Base-by-base conservation (phyloP, 805 yeast genomes). In the Spathaspora boniae region DNA sequence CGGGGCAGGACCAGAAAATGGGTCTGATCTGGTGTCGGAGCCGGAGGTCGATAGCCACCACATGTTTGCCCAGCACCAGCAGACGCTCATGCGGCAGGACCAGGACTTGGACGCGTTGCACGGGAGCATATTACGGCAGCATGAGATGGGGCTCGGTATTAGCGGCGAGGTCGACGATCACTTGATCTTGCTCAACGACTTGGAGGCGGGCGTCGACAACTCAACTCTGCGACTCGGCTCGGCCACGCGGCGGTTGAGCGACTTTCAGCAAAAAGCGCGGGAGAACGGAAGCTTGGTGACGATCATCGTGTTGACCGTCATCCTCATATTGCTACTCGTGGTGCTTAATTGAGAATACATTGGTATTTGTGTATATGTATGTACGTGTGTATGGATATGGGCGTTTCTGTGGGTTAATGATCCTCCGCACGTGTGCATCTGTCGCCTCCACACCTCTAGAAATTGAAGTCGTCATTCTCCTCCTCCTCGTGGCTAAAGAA, bases 211-310 rank as follows among this genome's bases (percentile, higher is more conserved):
- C 2, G 69, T 65, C 7, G 72, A 65, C 30, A 35, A 39, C 22
- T 55, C 71, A 3, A 45, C 47, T n/a, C 38, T 40, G 8, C 46
- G 62, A 32, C 44, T 68, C n/a, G 51, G 51, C 36, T 50, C 51
- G 8, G 69, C 71, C 7, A 47, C 53, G 9, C 43, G 47, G 32
- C 46, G 62, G 16, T 46, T 68, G 18, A 46, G 45, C 16, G 51
- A 51, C 16, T 68, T 67, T 42, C 45, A 67, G 24, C 37, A 53
- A n/a, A 54, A 43, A 39, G 58, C 57, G 6, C 53, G 52, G 25
- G 73, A 68, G 37, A 68, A 68, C 39, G 73, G 73, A 3, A 65
- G 70, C 33, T 47, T 68, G 45, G 58, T 59, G 9, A 68, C 73
- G 2, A 68, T 68, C 12, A 46, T 65, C 16, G 56, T 60, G n/a